Evolutionary conservation across 2,329 filamentous ascomycete species (phyloP), one percentile per base, ranked within the genome.

Genomic region (Gyromitra esculenta): DNA sequence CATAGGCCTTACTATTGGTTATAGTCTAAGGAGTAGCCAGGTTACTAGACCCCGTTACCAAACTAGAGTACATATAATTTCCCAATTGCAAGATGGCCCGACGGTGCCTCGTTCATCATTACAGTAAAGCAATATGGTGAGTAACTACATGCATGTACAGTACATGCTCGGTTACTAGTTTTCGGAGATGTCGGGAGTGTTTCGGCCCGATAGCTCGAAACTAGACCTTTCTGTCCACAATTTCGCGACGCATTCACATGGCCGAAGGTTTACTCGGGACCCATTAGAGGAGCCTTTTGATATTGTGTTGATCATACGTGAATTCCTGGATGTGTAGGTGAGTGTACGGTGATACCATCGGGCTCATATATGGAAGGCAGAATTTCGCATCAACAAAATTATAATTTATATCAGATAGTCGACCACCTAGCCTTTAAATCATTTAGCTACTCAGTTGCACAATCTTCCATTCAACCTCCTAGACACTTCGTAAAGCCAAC

Each of bases 201-300:
- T 64, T 65, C 62, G 43, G 62, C 43, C 45, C 37, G 43, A 21
- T 11, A 43, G n/a, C 35, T 11, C 57, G 35, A 60, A 9, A 60
- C 37, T 60, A 43, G 37, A 6, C 37, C 13, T 31, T 13, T n/a
- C 15, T 13, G 41, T 64, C 43, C 43, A 18, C 25, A 13, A 31
- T 15, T 21, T 50, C 8, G 11, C 35, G 15, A 6, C 25, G 25
- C 15, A 54, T 11, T 21, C 25, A 25, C 39, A 43, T 25, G 31
- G 37, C 68, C 68, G 68, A 71, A 63, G 15, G 41, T 71, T 71
- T 71, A 71, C 68, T 71, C 68, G 68, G 68, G 41, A 60, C 31
- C 68, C 57, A 37, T n/a, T 60, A 18, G 6, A 60, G 18, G 15
- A 15, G 7, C 13, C 15, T 35, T 9, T 15, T 52, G 8, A 15